Conservation (phyloP, 2,329 filamentous ascomycete genomes). For the Alternaria sp. region DNA sequence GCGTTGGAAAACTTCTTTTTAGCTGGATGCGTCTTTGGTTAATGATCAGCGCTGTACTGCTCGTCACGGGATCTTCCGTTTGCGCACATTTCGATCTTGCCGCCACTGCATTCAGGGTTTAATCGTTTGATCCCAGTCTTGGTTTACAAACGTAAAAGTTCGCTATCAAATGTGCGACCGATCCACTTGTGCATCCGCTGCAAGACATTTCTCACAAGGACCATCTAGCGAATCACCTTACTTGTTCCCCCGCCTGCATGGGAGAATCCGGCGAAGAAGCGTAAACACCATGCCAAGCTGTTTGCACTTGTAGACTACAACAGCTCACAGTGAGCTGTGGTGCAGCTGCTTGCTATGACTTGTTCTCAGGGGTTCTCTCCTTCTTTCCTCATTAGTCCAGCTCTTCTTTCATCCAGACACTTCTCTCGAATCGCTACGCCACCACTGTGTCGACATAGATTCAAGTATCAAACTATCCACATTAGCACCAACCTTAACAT, state of each 20-base stretch:
- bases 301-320: background rate
- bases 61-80: background rate
- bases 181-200: conserved; percentile 7
- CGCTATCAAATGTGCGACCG: conserved; percentile 3
- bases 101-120: background rate
- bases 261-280: background rate
- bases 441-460: background rate
- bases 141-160: conserved; percentile 3
- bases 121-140: background rate
- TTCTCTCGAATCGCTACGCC: background rate
- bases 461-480: conserved; percentile 15
- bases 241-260: background rate
- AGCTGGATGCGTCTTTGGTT: background rate
- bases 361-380: background rate
- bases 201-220: background rate
- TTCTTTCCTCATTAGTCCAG: background rate
- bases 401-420: background rate
- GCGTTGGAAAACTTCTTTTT: conserved; percentile 3
- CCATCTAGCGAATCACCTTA: background rate
- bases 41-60: background rate
- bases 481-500: conserved; percentile 3
- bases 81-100: background rate
- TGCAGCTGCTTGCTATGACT: background rate
- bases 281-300: background rate
- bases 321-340: no score